phyloP scores from a whole-genome alignment of 805 yeast genomes.

The Sporopachydermia lactativora region DNA sequence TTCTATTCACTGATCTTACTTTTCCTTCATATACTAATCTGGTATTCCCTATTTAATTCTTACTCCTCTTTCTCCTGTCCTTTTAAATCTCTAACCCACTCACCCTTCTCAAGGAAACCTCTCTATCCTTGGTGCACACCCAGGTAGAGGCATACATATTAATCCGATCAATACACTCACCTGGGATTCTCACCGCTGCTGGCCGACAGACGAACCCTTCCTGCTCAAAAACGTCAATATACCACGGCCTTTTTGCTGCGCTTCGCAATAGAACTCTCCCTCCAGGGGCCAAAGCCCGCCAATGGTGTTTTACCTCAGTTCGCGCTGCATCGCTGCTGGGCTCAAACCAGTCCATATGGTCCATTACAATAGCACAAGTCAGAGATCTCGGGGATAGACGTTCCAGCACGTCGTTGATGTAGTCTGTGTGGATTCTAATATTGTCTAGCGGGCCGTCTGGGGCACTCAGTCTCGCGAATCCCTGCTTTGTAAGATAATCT shows the following conservation, averaged over 20 bases:
- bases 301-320: constrained; percentile 50
- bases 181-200: constrained; percentile 52
- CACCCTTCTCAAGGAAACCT: constrained; percentile 11
- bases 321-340: constrained; percentile 49
- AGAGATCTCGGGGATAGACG: constrained; percentile 48
- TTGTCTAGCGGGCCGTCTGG: constrained; percentile 43
- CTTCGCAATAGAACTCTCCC: constrained; percentile 71
- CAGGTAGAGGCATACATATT: constrained; percentile 87
- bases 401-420: constrained; percentile 58
- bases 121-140: constrained; percentile 49
- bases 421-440: constrained; percentile 69
- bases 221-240: constrained; percentile 50
- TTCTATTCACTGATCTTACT: too few species aligned
- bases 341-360: constrained; percentile 87
- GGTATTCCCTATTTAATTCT: too few species aligned
- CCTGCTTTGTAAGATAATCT: constrained; percentile 49
- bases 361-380: constrained; percentile 75
- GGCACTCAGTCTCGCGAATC: constrained; percentile 35
- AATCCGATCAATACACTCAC: constrained; percentile 59
- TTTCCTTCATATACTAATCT: too few species aligned
- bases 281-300: constrained; percentile 44
- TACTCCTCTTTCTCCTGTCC: too few species aligned
- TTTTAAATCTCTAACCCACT: constrained; percentile 11
- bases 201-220: constrained; percentile 56
- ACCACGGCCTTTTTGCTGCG: constrained; percentile 68